These are phyloP conservation scores for Xylariomycetidae sp. DNA, from an alignment of 2,329 filamentous ascomycete species.

Conservation along the genomic window DNA sequence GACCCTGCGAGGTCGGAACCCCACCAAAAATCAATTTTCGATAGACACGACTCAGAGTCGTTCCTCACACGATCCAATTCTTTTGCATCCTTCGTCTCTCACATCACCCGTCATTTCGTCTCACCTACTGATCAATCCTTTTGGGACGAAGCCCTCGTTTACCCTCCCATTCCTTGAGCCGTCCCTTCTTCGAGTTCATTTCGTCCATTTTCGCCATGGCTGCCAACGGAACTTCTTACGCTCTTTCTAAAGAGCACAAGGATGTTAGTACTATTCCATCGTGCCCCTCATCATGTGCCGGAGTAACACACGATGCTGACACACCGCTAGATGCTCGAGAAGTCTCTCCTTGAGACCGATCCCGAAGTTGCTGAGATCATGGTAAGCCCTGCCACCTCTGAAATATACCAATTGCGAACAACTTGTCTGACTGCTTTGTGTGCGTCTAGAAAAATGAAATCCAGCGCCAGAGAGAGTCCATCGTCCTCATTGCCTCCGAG, in stretches of 20 bases:
- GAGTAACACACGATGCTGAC: constrained; percentile 25
- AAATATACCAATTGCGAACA: not conserved
- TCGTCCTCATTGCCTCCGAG: constrained; percentile 97
- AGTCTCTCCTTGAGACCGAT: constrained; percentile 84
- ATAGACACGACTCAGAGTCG: no score
- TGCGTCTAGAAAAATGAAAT: constrained; percentile 74
- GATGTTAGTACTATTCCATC: constrained; percentile 33
- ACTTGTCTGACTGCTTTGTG: not conserved
- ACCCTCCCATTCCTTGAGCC: no score
- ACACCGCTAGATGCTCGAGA: constrained; percentile 78
- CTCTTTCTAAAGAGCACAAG: constrained; percentile 51
- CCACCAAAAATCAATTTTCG: no score
- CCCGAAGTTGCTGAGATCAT: constrained; percentile 95
- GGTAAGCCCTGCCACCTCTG: constrained; percentile 49
- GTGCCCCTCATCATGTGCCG: not conserved
- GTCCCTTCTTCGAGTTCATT: no score
- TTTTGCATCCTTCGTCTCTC: no score
- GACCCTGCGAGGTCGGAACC: no score
- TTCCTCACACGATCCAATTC: no score
- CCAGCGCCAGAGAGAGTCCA: constrained; percentile 95
- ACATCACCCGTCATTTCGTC: no score
- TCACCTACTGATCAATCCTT: no score
- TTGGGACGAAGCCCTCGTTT: no score
- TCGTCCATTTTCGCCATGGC: constrained; percentile 31
- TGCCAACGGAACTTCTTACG: constrained; percentile 41